These are phyloP conservation scores for Eudorina sp. DNA, from an alignment of 139 green algal species.

Conservation along the genomic window DNA sequence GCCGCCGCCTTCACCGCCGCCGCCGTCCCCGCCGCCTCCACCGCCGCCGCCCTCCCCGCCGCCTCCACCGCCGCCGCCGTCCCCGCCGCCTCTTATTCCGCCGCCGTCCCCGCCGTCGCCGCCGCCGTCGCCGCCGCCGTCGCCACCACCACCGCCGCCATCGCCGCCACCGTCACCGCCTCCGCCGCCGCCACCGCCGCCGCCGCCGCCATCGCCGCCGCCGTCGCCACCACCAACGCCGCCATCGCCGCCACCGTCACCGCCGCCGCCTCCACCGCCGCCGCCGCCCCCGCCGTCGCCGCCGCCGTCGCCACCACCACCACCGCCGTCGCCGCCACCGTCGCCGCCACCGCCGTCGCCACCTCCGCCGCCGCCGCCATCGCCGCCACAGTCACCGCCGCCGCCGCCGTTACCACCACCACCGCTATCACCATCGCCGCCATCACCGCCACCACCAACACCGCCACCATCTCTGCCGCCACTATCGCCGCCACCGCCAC, in stretches of 20 bases:
- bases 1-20: not conserved
- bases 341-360: not conserved
- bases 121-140: not conserved
- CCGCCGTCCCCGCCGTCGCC: not conserved
- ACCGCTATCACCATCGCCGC: not conserved
- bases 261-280: not conserved
- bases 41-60: not conserved
- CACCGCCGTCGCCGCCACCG: not conserved
- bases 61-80: not conserved
- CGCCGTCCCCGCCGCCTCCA: not conserved
- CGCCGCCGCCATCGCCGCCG: not conserved
- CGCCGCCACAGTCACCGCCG: not conserved
- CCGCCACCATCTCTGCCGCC: too few relatives aligned
- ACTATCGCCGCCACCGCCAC: not conserved
- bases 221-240: not conserved
- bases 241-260: too few relatives aligned
- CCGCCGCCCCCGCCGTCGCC: not conserved
- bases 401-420: not conserved
- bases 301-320: not conserved
- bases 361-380: not conserved
- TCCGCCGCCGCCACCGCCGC: not conserved
- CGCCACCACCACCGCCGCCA: not conserved
- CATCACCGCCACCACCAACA: not conserved
- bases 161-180: not conserved
- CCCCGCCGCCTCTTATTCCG: not conserved